A percentile compares a stretch with the other conserved stretches of the same genome.
Conservation (phyloP, 441 rosid species). For the Kokia cookei region DNA sequence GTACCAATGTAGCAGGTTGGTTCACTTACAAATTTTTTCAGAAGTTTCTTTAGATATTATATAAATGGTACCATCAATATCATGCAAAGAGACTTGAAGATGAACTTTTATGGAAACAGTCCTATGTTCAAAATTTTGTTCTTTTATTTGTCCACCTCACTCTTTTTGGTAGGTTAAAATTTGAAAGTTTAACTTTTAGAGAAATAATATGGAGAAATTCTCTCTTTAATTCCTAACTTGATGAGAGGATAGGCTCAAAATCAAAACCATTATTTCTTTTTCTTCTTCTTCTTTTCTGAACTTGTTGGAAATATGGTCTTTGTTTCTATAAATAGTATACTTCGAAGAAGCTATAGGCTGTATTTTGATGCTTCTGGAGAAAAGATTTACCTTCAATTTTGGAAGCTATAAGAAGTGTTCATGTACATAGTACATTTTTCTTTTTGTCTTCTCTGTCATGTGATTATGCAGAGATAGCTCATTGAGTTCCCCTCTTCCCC, state of each 20-base stretch:
- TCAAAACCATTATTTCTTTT: no score
- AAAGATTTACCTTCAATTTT: neutral
- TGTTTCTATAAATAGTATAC: neutral
- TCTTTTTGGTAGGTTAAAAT: neutral
- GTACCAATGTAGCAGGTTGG: constrained; percentile 85
- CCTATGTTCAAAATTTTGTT: neutral
- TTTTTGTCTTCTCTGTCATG: neutral
- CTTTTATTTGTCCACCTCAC: neutral
- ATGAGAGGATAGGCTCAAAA: no score
- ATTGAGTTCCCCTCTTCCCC: neutral
- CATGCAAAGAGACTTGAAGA: neutral
- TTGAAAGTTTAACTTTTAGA: neutral
- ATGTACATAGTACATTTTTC: neutral
- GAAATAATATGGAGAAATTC: neutral
- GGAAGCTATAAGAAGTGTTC: neutral
- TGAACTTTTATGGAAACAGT: neutral
- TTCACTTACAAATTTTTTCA: neutral
- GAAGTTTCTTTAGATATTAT: neutral
- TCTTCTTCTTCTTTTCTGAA: no score
- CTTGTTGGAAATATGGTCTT: neutral
- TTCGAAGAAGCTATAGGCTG: neutral
- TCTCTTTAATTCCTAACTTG: neutral
- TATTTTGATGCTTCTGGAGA: neutral
- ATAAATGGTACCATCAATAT: neutral
- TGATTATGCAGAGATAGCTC: neutral